Percentiles rank a stretch among this genome's conserved stretches.
These are phyloP conservation scores for Neonectria coccinea DNA, from an alignment of 2,329 filamentous ascomycete species.

Conservation along the genomic window DNA sequence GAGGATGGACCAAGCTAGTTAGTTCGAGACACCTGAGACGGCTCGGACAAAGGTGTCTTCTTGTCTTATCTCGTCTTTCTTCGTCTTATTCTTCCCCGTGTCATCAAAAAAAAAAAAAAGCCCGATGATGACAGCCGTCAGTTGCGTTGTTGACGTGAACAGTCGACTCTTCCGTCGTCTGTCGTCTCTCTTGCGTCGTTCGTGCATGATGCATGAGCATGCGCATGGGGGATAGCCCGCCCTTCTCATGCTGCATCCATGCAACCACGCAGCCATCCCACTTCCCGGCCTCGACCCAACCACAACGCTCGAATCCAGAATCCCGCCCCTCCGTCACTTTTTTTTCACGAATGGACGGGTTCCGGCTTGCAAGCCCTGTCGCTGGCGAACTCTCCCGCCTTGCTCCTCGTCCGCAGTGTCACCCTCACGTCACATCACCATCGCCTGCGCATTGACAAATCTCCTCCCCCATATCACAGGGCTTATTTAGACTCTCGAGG, in stretches of 20 bases:
- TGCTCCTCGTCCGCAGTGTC: constrained; percentile 5
- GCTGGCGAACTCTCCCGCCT: constrained; percentile 22
- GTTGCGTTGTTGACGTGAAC: not conserved
- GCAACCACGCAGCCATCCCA: constrained; percentile 17
- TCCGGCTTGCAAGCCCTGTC: constrained; percentile 13
- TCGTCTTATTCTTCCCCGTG: not conserved
- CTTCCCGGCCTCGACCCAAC: constrained; percentile 12
- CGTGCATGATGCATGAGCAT: constrained; percentile 26
- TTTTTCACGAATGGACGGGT: not conserved
- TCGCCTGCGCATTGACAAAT: constrained; percentile 30
- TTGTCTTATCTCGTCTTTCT: no score
- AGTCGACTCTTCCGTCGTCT: constrained; percentile 2
- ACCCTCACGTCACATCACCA: constrained; percentile 15
- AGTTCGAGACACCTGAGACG: not conserved
- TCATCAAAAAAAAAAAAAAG: constrained; percentile 5
- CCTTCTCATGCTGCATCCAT: constrained; percentile 23
- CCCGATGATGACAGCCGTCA: not conserved
- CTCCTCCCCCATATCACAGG: constrained; percentile 5
- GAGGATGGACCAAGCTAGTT: not conserved
- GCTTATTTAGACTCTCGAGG: not conserved
- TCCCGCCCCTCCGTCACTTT: constrained; percentile 1
- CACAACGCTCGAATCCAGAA: constrained; percentile 4
- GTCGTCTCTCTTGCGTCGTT: constrained; percentile 12
- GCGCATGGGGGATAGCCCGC: constrained; percentile 2
- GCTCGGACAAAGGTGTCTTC: no score